Evolutionary conservation across 1,139 yeast genomes (phyloP), one percentile per base, ranked within the genome.

Genomic region (Blastobotrys ciferrii): DNA sequence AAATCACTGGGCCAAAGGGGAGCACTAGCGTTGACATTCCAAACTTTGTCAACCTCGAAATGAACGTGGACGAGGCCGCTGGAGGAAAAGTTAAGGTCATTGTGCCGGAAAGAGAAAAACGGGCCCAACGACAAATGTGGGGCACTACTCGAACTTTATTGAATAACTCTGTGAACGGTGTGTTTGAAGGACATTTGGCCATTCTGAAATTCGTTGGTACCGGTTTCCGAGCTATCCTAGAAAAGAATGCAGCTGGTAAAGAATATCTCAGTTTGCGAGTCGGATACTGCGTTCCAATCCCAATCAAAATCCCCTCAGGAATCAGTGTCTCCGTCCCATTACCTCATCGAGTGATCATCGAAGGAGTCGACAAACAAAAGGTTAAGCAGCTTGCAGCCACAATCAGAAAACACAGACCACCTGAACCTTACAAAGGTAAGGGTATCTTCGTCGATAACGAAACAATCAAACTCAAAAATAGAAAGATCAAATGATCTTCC

Each of bases 391-490:
- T 88, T 68, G 98, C 98, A 15, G 96, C 96, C 17, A 79, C 81
- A 50, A 77, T 94, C 58, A 82, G 98, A 67, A 81, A 80, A 60
- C 81, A 80, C 74, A 87, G 88, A 68, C 95, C 95, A 54, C 99
- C 99, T 36, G 99, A 94, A 71, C 97, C 98, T 36, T 94, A 94
- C 69, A 94, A 94, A 71, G 98, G 98, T 65, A 94, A 94, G 58
- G 99, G 99, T 63, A 86, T 94, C 48, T 94, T 85, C 65, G 85
- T 94, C 48, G 87, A 91, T 68, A 85, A 82, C 62, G 98, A 92
- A 71, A 89, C 95, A 47, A 84, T 92, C 66, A 84, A 81, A 67
- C 76, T 91, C 66, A 92, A 92, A 77, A 89, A 85, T 60, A 87
- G 87, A 78, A 91, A 89, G 78, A 86, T 89, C 67, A 92, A 91